These are phyloP conservation scores for Xylaria grammica DNA, from an alignment of 495 filamentous ascomycete species.

Conservation along the genomic window DNA sequence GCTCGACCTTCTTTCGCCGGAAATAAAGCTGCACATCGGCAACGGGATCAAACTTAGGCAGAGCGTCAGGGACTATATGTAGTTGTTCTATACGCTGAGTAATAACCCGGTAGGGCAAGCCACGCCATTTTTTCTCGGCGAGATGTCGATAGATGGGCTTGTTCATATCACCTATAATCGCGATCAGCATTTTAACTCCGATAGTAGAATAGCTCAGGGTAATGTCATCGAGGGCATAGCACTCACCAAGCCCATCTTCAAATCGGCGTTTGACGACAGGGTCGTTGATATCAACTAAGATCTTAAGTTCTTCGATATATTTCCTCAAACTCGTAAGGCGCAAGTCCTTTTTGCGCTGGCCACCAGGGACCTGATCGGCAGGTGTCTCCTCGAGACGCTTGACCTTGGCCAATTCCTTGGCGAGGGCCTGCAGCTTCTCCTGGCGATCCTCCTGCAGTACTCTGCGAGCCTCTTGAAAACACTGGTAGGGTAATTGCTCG, in stretches of 20 bases:
- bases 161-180: conserved; percentile 79
- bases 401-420: conserved; percentile 63
- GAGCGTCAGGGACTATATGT: conserved; percentile 89
- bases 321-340: conserved; percentile 71
- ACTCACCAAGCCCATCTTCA: conserved; percentile 86
- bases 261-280: conserved; percentile 92
- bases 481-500: conserved; percentile 91
- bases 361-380: conserved; percentile 60
- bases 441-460: conserved; percentile 78
- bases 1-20: conserved; percentile 64
- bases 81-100: conserved; percentile 89
- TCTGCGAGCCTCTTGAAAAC: conserved; percentile 93
- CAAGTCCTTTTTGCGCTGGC: conserved; percentile 65
- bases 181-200: conserved; percentile 26
- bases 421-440: conserved; percentile 75
- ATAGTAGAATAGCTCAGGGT: not conserved
- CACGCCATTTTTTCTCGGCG: conserved; percentile 83
- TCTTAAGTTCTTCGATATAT: conserved; percentile 80
- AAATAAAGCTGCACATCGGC: conserved; percentile 83
- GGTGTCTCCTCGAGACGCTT: conserved; percentile 62
- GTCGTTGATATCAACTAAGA: conserved; percentile 94
- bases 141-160: conserved; percentile 96
- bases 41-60: conserved; percentile 79
- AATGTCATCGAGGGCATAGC: not conserved
- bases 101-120: conserved; percentile 71